A percentile compares a stretch with the other conserved stretches of the same genome.
These are phyloP conservation scores for Sechiopsis laciniata DNA, from an alignment of 306 rosid species.

Conservation along the genomic window DNA sequence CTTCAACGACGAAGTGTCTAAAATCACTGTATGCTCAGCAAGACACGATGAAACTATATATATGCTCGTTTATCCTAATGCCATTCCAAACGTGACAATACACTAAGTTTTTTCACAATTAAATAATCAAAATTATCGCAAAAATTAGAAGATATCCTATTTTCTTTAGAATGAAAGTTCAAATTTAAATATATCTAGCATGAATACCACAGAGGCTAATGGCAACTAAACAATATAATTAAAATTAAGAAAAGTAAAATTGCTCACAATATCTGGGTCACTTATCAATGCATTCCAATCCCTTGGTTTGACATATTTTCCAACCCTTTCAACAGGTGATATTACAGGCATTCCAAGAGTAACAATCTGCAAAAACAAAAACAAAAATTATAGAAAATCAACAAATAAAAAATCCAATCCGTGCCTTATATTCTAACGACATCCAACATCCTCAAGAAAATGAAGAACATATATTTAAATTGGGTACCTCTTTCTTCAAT, in stretches of 20 bases:
- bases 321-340: slow-evolving; percentile 74
- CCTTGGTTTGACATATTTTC: slow-evolving; percentile 66
- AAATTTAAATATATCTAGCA: neutral
- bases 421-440: neutral
- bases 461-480: neutral
- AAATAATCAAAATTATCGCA: neutral
- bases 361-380: slow-evolving; percentile 53
- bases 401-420: neutral
- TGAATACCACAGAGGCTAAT: neutral
- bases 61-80: neutral
- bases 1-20: neutral
- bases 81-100: too few species aligned
- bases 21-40: neutral
- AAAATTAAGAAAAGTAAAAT: slow-evolving; percentile 15
- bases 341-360: slow-evolving; percentile 80
- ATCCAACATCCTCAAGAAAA: slow-evolving; percentile 10
- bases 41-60: neutral
- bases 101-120: too few species aligned
- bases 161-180: neutral
- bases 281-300: slow-evolving; percentile 81
- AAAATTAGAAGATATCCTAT: neutral
- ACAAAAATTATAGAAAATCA: slow-evolving; percentile 12
- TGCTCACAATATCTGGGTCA: slow-evolving; percentile 72
- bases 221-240: neutral
- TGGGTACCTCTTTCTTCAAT: slow-evolving; percentile 79